These are phyloP conservation scores for Nasturtium officinale DNA, from an alignment of 345 rosid species.

Conservation along the genomic window DNA sequence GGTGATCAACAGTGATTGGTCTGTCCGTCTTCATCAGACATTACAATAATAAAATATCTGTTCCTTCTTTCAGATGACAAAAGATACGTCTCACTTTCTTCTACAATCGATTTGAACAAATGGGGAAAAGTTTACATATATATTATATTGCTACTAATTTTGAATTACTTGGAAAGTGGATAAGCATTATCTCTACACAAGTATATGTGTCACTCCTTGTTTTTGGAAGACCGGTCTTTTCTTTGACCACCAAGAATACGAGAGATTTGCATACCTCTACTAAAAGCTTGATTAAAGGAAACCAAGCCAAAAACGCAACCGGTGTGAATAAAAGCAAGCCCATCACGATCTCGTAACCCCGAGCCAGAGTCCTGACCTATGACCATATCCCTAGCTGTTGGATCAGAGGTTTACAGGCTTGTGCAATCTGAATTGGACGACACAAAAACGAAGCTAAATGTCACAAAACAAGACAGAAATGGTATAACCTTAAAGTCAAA, in stretches of 20 bases:
- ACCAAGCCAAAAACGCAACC: slow-evolving; percentile 89
- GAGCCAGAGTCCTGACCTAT: slow-evolving; percentile 65
- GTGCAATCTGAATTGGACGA: slow-evolving; percentile 60
- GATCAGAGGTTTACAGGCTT: slow-evolving; percentile 76
- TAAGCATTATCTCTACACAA: slow-evolving; percentile 17
- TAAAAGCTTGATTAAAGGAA: slow-evolving; percentile 95
- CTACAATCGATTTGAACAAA: neutral
- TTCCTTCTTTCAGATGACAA: slow-evolving; percentile 4
- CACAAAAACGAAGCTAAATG: neutral
- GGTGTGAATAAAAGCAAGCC: slow-evolving; percentile 84
- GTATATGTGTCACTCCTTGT: slow-evolving; percentile 50
- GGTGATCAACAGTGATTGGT: neutral
- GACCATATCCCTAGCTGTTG: slow-evolving; percentile 65
- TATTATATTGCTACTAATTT: neutral
- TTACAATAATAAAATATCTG: too few relatives aligned
- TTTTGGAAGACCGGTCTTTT: slow-evolving; percentile 64
- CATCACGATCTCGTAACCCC: slow-evolving; percentile 73
- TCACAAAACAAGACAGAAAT: neutral
- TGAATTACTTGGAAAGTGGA: slow-evolving; percentile 15
- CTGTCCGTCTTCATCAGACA: slow-evolving; percentile 8
- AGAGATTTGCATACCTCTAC: slow-evolving; percentile 88
- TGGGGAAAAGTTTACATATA: neutral
- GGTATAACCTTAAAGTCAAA: neutral
- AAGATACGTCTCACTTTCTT: slow-evolving; percentile 13
- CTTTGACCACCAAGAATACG: slow-evolving; percentile 84